phyloP scores from a whole-genome alignment of 768 basidiomycete genomes.

The Rhizopogon vinicolor region DNA sequence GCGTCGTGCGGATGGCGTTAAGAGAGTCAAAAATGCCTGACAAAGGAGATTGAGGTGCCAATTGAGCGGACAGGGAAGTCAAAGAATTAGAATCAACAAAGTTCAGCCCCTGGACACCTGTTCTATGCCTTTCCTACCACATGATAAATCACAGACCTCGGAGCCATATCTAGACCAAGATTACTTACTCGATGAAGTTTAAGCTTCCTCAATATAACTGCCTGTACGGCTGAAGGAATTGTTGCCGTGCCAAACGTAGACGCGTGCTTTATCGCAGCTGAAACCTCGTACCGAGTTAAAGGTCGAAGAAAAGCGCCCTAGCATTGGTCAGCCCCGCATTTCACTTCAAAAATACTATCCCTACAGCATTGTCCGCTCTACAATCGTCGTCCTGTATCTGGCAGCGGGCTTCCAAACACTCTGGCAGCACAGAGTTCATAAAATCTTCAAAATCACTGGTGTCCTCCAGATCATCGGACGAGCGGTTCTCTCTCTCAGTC shows the following conservation, averaged over 20 bases:
- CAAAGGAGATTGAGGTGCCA: conserved; percentile 21
- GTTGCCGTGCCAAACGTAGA: conserved; percentile 10
- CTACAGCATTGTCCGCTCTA: background rate
- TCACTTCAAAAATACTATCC: background rate
- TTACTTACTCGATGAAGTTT: conserved; percentile 33
- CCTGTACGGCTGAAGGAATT: conserved; percentile 23
- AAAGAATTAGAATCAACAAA: conserved; percentile 4
- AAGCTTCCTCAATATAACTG: conserved; percentile 39
- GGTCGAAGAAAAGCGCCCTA: conserved; percentile 36
- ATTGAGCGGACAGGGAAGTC: conserved; percentile 26
- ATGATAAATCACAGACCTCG: background rate
- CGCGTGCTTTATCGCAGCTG: conserved; percentile 28
- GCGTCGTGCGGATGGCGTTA: conserved; percentile 53
- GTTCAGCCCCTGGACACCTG: conserved; percentile 5
- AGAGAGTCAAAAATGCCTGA: conserved; percentile 45
- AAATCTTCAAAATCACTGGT: conserved; percentile 26
- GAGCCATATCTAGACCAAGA: background rate
- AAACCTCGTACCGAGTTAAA: conserved; percentile 36
- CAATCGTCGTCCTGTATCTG: background rate
- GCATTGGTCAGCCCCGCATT: background rate
- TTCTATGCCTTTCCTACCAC: conserved; percentile 18
- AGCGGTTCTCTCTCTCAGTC: background rate
- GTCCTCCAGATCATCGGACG: background rate
- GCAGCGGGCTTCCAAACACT: conserved; percentile 26
- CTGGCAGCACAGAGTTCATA: conserved; percentile 28